Evolutionary conservation across 345 rosid species (phyloP), one percentile per base, ranked within the genome.

Genomic region (Rhizophora mangle): DNA sequence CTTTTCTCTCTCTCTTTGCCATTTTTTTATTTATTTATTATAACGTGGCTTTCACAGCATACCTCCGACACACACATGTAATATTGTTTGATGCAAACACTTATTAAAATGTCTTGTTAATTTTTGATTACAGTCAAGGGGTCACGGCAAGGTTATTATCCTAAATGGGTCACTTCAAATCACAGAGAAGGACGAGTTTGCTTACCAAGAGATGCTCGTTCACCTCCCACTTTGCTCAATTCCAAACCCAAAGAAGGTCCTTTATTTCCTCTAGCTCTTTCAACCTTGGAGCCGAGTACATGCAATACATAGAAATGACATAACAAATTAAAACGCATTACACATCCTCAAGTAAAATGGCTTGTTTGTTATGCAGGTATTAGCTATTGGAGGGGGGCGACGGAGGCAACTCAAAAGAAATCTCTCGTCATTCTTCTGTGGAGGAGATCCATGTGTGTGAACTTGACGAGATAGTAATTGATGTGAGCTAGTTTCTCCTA

Each of bases 381-480:
- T 90, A 80, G 81, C 85, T 20, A 82, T 90, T 60, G 96, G 94
- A 65, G 92, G 94, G 94, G 60, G 96, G 92, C 67, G 96, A 90
- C 70, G 96, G 94, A 53, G 96, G 96, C 24, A 85, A 88, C 68
- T 71, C 85, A 8, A 64, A 86, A 37, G 96, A 90, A 81, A 80
- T 87, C 19, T 85, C 94, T 60, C 90, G 96, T 22, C 88, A 88
- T 72, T 63, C 81, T 58, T 88, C 90, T 6, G 85, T 90, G 54
- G 73, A 82, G 67, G 84, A 78, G 18, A 83, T 90, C 36, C 87
- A 90, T 43, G 83, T 90, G 70, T 88, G 96, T 70, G 90, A 90
- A 72, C 76, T 88, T 13, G 94, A 90, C 75, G 76, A 80, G 62
- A 83, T 85, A 85, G 82, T 88, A 21, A 84, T 90, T 49, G 82